These are phyloP conservation scores for Diatrype stigma DNA, from an alignment of 2,329 filamentous ascomycete genomes.

Conservation along the genomic window DNA sequence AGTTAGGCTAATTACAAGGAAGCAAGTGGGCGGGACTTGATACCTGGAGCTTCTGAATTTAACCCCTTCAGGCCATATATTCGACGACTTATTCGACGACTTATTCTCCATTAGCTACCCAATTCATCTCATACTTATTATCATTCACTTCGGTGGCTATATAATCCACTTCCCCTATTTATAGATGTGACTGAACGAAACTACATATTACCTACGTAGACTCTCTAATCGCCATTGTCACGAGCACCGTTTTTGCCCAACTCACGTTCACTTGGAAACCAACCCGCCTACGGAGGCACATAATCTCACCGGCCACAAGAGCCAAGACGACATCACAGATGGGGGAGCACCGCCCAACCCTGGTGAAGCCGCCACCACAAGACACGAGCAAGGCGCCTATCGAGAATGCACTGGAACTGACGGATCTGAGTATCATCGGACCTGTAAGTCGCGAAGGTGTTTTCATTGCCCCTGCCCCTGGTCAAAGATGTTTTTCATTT, in stretches of 20 bases:
- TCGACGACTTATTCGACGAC: no score
- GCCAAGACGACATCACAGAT: constrained; percentile 18
- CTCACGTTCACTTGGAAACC: no score
- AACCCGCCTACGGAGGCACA: no score
- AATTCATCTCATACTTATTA: neutral
- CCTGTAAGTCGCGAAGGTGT: constrained; percentile 46
- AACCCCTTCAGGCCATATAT: no score
- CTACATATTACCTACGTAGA: no score
- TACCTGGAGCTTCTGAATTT: no score
- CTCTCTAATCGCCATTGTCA: no score
- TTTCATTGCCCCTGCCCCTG: no score
- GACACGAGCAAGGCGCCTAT: constrained; percentile 73
- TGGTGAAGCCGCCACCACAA: constrained; percentile 70
- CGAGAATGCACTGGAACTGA: constrained; percentile 85
- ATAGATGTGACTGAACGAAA: neutral
- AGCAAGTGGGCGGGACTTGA: neutral
- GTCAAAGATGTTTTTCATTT: no score
- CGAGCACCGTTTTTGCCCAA: no score
- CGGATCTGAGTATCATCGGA: constrained; percentile 70
- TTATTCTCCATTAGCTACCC: no score
- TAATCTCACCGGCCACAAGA: no score
- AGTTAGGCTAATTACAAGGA: neutral
- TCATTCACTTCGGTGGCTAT: neutral
- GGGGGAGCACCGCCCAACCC: constrained; percentile 41
- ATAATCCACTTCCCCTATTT: neutral